These are phyloP conservation scores for Calonectria montana DNA, from an alignment of 2,329 filamentous ascomycete species.

Conservation along the genomic window DNA sequence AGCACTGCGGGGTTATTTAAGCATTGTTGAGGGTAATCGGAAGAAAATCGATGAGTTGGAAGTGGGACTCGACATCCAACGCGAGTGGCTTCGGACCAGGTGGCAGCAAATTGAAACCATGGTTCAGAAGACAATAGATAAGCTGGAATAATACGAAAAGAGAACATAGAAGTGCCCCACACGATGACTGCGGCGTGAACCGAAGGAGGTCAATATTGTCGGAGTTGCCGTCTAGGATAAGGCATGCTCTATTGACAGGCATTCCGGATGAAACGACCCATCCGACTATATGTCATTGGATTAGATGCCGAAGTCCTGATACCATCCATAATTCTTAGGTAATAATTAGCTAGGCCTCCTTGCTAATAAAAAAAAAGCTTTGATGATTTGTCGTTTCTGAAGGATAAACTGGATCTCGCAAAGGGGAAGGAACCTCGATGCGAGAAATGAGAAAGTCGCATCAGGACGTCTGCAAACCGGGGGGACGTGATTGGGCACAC, in stretches of 20 bases:
- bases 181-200: background rate
- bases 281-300: background rate
- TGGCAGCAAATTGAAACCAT: slow-evolving; percentile 58
- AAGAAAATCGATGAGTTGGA: slow-evolving; percentile 47
- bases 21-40: slow-evolving; percentile 45
- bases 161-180: background rate
- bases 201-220: background rate
- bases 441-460: background rate
- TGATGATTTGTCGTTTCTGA: background rate
- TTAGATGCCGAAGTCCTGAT: background rate
- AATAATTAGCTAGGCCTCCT: background rate
- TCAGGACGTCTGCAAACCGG: background rate
- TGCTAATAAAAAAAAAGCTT: background rate
- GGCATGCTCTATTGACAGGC: background rate
- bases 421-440: background rate
- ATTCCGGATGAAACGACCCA: background rate
- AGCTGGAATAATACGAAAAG: slow-evolving; percentile 21
- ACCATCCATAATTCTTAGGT: background rate
- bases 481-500: background rate
- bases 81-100: slow-evolving; percentile 50
- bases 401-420: background rate
- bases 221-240: background rate
- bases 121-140: slow-evolving; percentile 48
- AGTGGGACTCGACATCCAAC: slow-evolving; percentile 47
- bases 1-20: slow-evolving; percentile 52